phyloP scores from a whole-genome alignment of 495 filamentous ascomycete genomes.

The Neurospora terricola region DNA sequence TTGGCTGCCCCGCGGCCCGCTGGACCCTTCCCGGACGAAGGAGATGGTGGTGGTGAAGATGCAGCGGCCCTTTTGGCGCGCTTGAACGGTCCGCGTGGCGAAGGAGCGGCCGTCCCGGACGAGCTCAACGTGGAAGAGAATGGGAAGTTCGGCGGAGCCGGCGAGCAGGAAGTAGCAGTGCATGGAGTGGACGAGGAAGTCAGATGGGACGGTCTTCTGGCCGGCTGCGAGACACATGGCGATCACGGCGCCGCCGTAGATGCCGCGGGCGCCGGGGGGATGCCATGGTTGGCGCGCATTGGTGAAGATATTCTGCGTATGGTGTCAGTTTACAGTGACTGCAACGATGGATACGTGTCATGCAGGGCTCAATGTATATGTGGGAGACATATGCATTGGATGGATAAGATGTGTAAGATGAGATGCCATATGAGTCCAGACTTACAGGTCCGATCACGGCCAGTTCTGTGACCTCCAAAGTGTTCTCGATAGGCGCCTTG shows the following conservation, averaged over 20 bases:
- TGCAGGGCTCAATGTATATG: conserved; percentile 4
- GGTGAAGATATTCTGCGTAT: conserved; percentile 70
- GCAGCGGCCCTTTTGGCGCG: conserved; percentile 72
- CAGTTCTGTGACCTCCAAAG: conserved; percentile 72
- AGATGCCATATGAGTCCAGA: conserved; percentile 2
- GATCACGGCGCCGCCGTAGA: conserved; percentile 89
- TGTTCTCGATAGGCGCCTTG: conserved; percentile 79
- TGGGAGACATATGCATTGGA: neutral
- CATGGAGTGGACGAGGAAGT: conserved; percentile 86
- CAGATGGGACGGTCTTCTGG: conserved; percentile 67
- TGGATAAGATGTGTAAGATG: neutral
- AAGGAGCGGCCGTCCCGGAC: conserved; percentile 87
- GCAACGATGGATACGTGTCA: neutral
- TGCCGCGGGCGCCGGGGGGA: conserved; percentile 78
- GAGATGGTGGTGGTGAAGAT: conserved; percentile 94
- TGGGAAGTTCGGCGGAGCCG: conserved; percentile 71
- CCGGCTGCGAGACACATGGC: conserved; percentile 86
- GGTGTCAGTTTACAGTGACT: neutral
- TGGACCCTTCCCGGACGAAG: conserved; percentile 65
- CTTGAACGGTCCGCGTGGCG: conserved; percentile 90
- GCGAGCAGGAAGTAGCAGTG: conserved; percentile 98
- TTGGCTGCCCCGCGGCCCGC: conserved; percentile 40
- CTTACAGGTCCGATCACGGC: conserved; percentile 70
- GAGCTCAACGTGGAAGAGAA: conserved; percentile 83
- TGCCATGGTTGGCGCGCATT: conserved; percentile 88